Evolutionary conservation across 148 eudicot genomes (phyloP), one percentile per base, ranked within the genome.

Genomic region (Arbutus unedo): DNA sequence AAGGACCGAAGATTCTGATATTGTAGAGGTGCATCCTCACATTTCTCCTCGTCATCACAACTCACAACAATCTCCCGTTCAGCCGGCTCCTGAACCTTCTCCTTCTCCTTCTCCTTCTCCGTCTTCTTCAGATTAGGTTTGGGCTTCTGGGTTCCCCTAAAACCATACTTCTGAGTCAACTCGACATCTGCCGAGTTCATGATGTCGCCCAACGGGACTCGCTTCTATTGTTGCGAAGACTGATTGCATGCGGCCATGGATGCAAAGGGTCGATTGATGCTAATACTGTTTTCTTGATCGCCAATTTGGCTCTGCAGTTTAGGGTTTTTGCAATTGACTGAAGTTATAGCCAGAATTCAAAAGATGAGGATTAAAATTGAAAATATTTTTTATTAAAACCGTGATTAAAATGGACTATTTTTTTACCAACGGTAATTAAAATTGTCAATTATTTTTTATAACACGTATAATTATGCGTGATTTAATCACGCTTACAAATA

Each of bases 121-220:
- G 66, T 23, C 64, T 68, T 76, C 51, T 64, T 73, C 62, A 8
- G 49, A 56, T 50, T 54, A 38, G 49, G 67, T 72, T 77, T 71
- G 66, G 83, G 57, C 13, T 79, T 71, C 50, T 50, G 84, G 57
- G 68, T 68, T 45, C 79, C 57, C 54, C 38, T 64, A 51, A 19
- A 47, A 86, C 47, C 74, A 18, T 81, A 77, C 10, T 54, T 80
- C 10, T 3, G 82, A 45, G 76, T 47, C 70, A 43, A 79, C 72
- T 44, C 85, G 8, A 19, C 60, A 55, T 41, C 59, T 31, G 66
- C 31, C 51, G 74, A 68, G 66, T 90, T 90, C n/a, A 86, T 87
- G 81, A 90, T 66, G 10, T 90, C 91, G 1, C 87, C 89, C 80
- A 90, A 77, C 6, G 83, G 88, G 8, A 79, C 89, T 48, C 91